These are phyloP conservation scores for Verbascum thapsus DNA, from an alignment of 257 asterid genomes.

Conservation along the genomic window DNA sequence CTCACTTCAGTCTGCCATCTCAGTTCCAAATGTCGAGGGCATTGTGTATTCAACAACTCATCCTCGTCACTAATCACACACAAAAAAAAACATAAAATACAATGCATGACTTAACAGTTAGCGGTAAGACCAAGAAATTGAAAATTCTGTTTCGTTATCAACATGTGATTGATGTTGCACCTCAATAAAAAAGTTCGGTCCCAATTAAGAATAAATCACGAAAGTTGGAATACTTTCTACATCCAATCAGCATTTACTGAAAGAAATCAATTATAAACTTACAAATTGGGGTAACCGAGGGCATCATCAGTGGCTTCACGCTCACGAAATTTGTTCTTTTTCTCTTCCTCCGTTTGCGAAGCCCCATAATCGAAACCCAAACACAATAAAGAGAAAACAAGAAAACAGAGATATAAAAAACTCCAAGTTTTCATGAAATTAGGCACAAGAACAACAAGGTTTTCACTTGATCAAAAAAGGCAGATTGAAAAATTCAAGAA, in stretches of 20 bases:
- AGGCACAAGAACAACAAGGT: conserved; percentile 27
- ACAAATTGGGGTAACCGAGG: conserved; percentile 88
- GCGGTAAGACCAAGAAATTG: conserved; percentile 11
- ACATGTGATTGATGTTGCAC: conserved; percentile 21
- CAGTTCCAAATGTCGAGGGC: conserved; percentile 94
- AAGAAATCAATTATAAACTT: conserved; percentile 35
- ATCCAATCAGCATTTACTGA: conserved; percentile 15
- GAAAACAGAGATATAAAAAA: conserved; percentile 47
- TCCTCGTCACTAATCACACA: conserved; percentile 71
- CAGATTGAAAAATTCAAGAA: conserved; percentile 12
- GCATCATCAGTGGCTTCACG: conserved; percentile 96
- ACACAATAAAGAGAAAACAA: conserved; percentile 41
- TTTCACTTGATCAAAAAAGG: conserved; percentile 22
- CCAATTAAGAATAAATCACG: conserved; percentile 5
- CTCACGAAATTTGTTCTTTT: conserved; percentile 80
- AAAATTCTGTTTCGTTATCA: conserved; percentile 13
- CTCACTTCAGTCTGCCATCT: conserved; percentile 99
- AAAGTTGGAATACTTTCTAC: neutral
- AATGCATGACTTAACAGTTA: neutral
- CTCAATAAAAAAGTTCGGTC: conserved; percentile 4
- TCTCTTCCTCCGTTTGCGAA: conserved; percentile 64
- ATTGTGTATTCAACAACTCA: conserved; percentile 83
- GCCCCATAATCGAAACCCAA: conserved; percentile 56
- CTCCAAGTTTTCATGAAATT: conserved; percentile 74
- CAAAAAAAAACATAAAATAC: conserved; percentile 24